Evolutionary conservation across 805 yeast genomes (phyloP).

Genomic region (Ogataea nitratoaversa): DNA sequence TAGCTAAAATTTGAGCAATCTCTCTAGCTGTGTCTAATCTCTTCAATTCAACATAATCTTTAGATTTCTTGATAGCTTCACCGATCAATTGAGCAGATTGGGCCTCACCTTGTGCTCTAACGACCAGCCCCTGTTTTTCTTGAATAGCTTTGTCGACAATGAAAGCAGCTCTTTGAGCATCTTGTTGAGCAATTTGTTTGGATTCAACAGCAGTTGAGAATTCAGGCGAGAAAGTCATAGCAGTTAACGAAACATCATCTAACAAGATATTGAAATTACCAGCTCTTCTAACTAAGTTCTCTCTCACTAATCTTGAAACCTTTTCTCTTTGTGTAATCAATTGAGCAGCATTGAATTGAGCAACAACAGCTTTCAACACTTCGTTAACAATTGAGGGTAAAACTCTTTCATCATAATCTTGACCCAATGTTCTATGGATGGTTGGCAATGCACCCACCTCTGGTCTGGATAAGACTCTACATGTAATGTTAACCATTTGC

Average conservation of each 20-base stretch:
- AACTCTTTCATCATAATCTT: conserved; percentile 94
- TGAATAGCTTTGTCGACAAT: conserved; percentile 95
- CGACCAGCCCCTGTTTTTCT: conserved; percentile 95
- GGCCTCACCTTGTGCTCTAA: conserved; percentile 98
- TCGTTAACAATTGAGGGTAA: conserved; percentile 98
- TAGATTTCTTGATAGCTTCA: conserved; percentile 96
- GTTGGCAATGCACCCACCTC: conserved; percentile 71
- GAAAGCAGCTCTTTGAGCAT: conserved; percentile 97
- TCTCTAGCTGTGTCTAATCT: conserved; percentile 96
- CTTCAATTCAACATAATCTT: conserved; percentile 93
- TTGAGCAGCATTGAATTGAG: conserved; percentile 97
- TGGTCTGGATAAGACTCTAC: conserved; percentile 93
- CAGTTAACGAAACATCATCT: conserved; percentile 95
- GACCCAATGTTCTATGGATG: conserved; percentile 88
- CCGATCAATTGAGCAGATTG: conserved; percentile 96
- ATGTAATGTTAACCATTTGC: conserved; percentile 99
- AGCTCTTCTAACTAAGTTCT: conserved; percentile 87
- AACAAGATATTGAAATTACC: conserved; percentile 78
- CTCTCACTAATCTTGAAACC: conserved; percentile 87
- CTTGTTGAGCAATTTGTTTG: conserved; percentile 98
- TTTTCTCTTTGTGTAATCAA: conserved; percentile 98
- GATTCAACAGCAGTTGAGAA: conserved; percentile 97
- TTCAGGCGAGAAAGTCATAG: conserved; percentile 96
- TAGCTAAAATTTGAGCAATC: conserved; percentile 79
- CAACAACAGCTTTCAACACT: conserved; percentile 93